Percentiles rank a stretch among this genome's conserved stretches.
Conservation (phyloP, 2,329 filamentous ascomycete species). For the Plectosphaerella sp. region DNA sequence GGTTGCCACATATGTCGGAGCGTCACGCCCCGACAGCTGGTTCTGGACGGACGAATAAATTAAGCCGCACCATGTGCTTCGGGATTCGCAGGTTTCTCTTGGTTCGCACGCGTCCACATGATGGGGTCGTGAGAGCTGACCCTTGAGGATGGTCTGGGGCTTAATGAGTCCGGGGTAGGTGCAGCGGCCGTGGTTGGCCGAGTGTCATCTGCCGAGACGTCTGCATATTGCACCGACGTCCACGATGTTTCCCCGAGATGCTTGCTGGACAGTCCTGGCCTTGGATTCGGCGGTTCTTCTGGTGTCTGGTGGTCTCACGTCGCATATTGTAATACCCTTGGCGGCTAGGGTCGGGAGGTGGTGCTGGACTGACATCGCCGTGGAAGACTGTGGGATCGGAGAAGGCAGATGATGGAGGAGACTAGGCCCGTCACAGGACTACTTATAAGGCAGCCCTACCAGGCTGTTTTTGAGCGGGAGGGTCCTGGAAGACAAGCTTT, state of each 20-base stretch:
- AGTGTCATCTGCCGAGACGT: background rate
- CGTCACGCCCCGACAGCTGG: background rate
- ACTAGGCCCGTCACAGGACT: too few species aligned
- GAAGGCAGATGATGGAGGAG: too few species aligned
- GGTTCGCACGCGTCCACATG: background rate
- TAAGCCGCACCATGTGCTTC: background rate
- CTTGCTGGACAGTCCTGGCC: too few species aligned
- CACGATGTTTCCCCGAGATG: background rate
- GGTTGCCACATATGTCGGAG: conserved; percentile 1
- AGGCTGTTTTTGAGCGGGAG: background rate
- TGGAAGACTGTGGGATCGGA: too few species aligned
- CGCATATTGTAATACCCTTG: too few species aligned
- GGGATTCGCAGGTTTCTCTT: background rate
- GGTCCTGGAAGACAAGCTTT: background rate
- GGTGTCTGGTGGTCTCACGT: too few species aligned
- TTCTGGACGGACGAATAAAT: conserved; percentile 3
- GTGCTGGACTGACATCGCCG: too few species aligned
- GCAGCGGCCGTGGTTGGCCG: background rate
- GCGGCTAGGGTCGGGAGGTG: too few species aligned
- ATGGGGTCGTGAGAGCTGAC: background rate
- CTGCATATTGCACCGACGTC: background rate
- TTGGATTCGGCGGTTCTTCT: too few species aligned
- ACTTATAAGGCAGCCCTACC: too few species aligned
- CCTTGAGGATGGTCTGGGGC: background rate
- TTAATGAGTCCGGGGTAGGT: background rate